Evolutionary conservation across 2,329 filamentous ascomycete species (phyloP).

Genomic region (Diaporthe sp.): DNA sequence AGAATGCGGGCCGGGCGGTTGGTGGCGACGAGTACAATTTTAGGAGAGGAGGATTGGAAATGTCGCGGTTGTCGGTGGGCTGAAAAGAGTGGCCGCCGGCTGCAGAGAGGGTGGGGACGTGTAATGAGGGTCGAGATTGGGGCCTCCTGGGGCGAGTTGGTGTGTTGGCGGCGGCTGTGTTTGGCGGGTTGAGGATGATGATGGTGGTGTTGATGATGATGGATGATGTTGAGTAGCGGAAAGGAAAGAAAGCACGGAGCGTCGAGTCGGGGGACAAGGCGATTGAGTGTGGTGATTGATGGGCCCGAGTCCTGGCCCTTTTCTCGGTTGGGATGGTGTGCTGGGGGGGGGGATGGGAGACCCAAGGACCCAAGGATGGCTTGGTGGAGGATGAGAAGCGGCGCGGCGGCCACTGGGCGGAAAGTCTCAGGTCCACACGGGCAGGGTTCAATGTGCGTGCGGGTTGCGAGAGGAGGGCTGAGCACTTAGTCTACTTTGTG

Average conservation of each 20-base stretch:
- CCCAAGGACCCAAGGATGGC: constrained; percentile 9
- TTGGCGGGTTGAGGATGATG: background rate
- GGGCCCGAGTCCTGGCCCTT: constrained; percentile 24
- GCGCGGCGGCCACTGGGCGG: background rate
- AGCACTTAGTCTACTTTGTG: constrained; percentile 21
- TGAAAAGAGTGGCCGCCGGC: constrained; percentile 15
- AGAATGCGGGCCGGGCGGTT: constrained; percentile 1
- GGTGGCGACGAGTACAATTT: constrained; percentile 26
- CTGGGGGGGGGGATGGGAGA: constrained; percentile 7
- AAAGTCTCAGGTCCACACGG: constrained; percentile 14
- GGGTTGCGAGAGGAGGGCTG: constrained; percentile 14
- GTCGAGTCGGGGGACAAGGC: constrained; percentile 12
- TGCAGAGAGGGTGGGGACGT: constrained; percentile 33
- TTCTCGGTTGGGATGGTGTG: constrained; percentile 30
- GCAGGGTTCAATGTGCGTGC: constrained; percentile 9
- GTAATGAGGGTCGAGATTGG: constrained; percentile 27
- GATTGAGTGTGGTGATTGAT: constrained; percentile 9
- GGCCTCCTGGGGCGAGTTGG: background rate
- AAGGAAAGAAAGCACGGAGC: constrained; percentile 35
- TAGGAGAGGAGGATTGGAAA: constrained; percentile 32
- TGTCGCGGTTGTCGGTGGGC: constrained; percentile 29
- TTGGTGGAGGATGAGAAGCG: constrained; percentile 16
- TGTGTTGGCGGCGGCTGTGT: constrained; percentile 4
- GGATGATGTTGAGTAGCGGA: constrained; percentile 21
- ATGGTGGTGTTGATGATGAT: background rate